A percentile compares a stretch with the other conserved stretches of the same genome.
These are phyloP conservation scores for Secale cereale DNA, from an alignment of 176 grass and related monocot species.

Conservation along the genomic window DNA sequence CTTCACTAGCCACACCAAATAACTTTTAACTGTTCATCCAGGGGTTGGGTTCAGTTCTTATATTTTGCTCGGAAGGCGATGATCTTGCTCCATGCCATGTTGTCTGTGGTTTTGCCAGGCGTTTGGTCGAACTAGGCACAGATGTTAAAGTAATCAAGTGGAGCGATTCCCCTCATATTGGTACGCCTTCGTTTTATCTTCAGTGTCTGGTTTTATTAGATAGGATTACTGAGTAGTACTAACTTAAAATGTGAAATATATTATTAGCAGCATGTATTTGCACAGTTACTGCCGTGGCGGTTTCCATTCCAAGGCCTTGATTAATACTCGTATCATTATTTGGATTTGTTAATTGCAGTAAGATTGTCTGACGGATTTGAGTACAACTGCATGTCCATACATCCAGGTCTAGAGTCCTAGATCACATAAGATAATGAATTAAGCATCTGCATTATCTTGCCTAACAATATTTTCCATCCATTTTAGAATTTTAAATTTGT, in stretches of 20 bases:
- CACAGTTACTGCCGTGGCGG: neutral
- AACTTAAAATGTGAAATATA: neutral
- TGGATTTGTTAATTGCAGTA: slow-evolving; percentile 2
- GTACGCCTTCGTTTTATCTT: slow-evolving; percentile 36
- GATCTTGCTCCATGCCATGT: slow-evolving; percentile 74
- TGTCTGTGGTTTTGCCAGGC: slow-evolving; percentile 70
- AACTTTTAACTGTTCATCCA: slow-evolving; percentile 37
- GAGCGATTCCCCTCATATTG: slow-evolving; percentile 61
- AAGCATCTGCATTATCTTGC: neutral
- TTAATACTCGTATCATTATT: neutral
- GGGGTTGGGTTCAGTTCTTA: slow-evolving; percentile 78
- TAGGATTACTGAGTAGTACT: neutral
- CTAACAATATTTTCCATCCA: neutral
- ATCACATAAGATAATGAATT: neutral
- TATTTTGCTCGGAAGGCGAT: slow-evolving; percentile 94
- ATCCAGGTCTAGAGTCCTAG: neutral
- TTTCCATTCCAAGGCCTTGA: neutral
- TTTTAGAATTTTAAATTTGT: neutral
- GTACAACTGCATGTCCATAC: neutral
- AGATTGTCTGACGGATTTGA: neutral
- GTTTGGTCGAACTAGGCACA: slow-evolving; percentile 61
- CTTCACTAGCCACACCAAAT: neutral
- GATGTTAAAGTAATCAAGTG: slow-evolving; percentile 87
- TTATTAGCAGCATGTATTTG: neutral
- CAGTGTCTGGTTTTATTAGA: neutral